phyloP scores from a whole-genome alignment of 2,329 filamentous ascomycete species.

The Gaeumannomyces tritici region DNA sequence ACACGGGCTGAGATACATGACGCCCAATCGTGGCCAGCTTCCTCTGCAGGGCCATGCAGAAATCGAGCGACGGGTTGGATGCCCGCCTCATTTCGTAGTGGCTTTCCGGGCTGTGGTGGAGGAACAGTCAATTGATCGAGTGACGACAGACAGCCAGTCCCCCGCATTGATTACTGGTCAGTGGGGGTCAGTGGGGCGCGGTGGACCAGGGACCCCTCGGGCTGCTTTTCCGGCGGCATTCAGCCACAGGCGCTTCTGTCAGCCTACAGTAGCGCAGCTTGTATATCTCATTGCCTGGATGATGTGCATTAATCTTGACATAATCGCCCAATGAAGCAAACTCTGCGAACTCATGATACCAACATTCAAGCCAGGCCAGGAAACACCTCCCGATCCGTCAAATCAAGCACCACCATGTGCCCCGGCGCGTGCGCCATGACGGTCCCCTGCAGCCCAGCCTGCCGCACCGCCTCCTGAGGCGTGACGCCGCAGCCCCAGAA shows the following conservation, averaged over 20 bases:
- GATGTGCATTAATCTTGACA: background rate
- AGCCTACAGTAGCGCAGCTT: too few relatives aligned
- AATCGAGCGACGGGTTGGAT: background rate
- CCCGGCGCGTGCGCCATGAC: constrained; percentile 54
- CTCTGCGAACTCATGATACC: too few relatives aligned
- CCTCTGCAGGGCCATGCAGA: too few relatives aligned
- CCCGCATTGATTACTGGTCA: background rate
- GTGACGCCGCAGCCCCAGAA: constrained; percentile 60
- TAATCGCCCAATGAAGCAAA: too few relatives aligned
- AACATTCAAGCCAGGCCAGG: background rate
- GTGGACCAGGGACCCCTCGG: background rate
- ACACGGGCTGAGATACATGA: too few relatives aligned
- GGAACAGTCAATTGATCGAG: too few relatives aligned
- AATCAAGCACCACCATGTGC: constrained; percentile 52
- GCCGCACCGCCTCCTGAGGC: constrained; percentile 54
- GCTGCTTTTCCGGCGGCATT: background rate
- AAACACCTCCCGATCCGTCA: constrained; percentile 28
- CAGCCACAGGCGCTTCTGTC: background rate
- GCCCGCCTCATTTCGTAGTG: background rate
- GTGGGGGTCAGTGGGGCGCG: background rate
- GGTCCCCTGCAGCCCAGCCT: constrained; percentile 39
- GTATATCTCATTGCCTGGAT: too few relatives aligned
- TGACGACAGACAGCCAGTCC: background rate
- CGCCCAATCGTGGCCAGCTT: too few relatives aligned
- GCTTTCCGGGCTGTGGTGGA: background rate